Evolutionary conservation across 1,284 basidiomycete species (phyloP).

Genomic region (Melanopsichium pennsylvanicum): DNA sequence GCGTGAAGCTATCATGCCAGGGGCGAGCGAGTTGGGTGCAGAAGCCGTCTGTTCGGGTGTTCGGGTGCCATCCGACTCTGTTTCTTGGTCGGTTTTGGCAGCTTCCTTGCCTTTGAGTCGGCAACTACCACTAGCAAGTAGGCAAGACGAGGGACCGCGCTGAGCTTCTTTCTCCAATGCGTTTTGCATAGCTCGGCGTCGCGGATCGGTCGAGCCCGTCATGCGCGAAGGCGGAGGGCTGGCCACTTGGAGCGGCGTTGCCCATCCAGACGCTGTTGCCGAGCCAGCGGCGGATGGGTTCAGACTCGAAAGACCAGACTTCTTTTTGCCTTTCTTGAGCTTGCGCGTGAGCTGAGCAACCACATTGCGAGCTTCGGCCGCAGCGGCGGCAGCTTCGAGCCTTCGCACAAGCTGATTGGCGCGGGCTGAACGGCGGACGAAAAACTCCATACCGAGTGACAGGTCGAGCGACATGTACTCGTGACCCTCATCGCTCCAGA

Average conservation of each 20-base stretch:
- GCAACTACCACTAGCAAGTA: slow-evolving; percentile 21
- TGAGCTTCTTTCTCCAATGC: slow-evolving; percentile 22
- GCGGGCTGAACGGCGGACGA: slow-evolving; percentile 52
- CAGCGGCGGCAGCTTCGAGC: slow-evolving; percentile 53
- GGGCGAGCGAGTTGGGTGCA: slow-evolving; percentile 29
- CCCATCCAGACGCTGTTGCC: slow-evolving; percentile 31
- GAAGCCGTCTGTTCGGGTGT: slow-evolving; percentile 32
- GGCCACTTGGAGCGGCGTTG: slow-evolving; percentile 36
- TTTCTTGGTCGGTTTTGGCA: slow-evolving; percentile 15
- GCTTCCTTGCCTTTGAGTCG: slow-evolving; percentile 30
- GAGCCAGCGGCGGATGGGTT: slow-evolving; percentile 35
- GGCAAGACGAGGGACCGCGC: slow-evolving; percentile 10
- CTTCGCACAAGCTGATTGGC: slow-evolving; percentile 55
- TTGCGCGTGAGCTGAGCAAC: slow-evolving; percentile 36
- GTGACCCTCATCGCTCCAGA: slow-evolving; percentile 56
- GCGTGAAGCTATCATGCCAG: slow-evolving; percentile 26
- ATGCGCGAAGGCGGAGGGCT: slow-evolving; percentile 46
- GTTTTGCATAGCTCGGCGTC: slow-evolving; percentile 43
- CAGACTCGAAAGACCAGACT: slow-evolving; percentile 31
- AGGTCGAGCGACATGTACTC: slow-evolving; percentile 57
- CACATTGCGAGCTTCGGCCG: slow-evolving; percentile 39
- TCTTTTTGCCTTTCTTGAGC: slow-evolving; percentile 42
- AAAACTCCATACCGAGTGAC: slow-evolving; percentile 59
- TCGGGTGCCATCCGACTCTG: slow-evolving; percentile 7
- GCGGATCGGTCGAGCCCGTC: slow-evolving; percentile 30